A percentile compares a stretch with the other conserved stretches of the same genome.
Evolutionary conservation across 495 filamentous ascomycete species (phyloP).

Genomic region (Daldinia concentrica): DNA sequence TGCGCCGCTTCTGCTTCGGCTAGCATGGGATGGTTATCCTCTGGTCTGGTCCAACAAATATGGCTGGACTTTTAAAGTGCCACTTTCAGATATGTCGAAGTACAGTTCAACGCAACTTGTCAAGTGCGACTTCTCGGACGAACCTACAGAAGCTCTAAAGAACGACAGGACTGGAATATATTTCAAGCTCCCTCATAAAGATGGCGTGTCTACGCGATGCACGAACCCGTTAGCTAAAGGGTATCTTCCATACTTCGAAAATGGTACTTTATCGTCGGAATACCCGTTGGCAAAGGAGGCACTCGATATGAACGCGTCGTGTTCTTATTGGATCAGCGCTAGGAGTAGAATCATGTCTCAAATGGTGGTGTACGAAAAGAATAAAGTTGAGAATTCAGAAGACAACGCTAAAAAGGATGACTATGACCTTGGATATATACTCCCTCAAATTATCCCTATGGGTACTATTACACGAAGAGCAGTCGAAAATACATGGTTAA

Average conservation of each 20-base stretch:
- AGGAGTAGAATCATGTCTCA: constrained; percentile 91
- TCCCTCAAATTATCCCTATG: constrained; percentile 99
- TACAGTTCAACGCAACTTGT: constrained; percentile 76
- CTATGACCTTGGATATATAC: constrained; percentile 72
- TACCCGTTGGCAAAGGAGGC: constrained; percentile 91
- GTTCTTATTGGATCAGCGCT: constrained; percentile 98
- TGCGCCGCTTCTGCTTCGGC: constrained; percentile 82
- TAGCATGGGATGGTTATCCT: constrained; percentile 90
- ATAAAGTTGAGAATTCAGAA: constrained; percentile 51
- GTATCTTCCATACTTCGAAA: constrained; percentile 91
- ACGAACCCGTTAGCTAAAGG: constrained; percentile 87
- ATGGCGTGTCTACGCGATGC: constrained; percentile 86
- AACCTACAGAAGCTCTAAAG: constrained; percentile 68
- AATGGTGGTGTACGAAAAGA: constrained; percentile 86
- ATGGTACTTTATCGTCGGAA: constrained; percentile 84
- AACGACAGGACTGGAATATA: constrained; percentile 74
- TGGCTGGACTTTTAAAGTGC: constrained; percentile 91
- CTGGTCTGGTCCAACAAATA: constrained; percentile 91
- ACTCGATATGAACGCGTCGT: constrained; percentile 96
- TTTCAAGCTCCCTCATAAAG: constrained; percentile 96
- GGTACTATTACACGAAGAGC: constrained; percentile 96
- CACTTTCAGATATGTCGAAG: constrained; percentile 65
- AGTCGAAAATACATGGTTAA: constrained; percentile 98
- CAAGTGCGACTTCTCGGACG: constrained; percentile 79
- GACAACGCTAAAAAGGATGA: constrained; percentile 13